Evolutionary conservation across 306 rosid genomes (phyloP).

Genomic region (Rosa chinensis): DNA sequence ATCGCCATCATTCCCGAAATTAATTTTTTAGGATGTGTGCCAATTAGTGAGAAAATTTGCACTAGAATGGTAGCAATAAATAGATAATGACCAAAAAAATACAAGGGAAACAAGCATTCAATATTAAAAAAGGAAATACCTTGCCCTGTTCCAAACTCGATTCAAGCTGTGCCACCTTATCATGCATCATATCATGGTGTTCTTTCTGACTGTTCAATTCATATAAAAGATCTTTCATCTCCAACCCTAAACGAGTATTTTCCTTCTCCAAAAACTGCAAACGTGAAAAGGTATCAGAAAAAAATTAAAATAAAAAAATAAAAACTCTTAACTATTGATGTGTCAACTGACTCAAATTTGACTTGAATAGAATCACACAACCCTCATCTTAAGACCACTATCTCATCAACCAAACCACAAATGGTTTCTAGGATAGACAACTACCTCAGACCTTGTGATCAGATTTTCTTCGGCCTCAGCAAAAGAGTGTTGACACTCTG

Average conservation of each 20-base stretch:
- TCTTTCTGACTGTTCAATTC: conserved; percentile 52
- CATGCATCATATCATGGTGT: conserved; percentile 40
- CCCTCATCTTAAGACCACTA: not conserved
- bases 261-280: conserved; percentile 56
- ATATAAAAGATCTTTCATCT: conserved; percentile 35
- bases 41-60: not conserved
- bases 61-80: not conserved
- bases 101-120: not conserved
- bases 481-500: conserved; percentile 38
- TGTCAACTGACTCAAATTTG: not conserved
- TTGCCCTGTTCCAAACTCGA: conserved; percentile 41
- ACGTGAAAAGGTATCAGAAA: conserved; percentile 12
- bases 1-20: not conserved
- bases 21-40: not conserved
- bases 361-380: conserved; percentile 1
- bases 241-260: conserved; percentile 44
- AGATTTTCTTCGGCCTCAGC: conserved; percentile 43
- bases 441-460: conserved; percentile 66
- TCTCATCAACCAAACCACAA: conserved; percentile 10
- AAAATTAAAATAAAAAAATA: not conserved
- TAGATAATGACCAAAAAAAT: not conserved
- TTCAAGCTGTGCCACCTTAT: conserved; percentile 48
- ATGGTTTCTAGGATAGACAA: conserved; percentile 29
- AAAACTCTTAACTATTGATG: not conserved
- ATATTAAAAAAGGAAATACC: conserved; percentile 35